phyloP scores from a whole-genome alignment of 1,284 basidiomycete genomes.

The Vanrija pseudolonga region DNA sequence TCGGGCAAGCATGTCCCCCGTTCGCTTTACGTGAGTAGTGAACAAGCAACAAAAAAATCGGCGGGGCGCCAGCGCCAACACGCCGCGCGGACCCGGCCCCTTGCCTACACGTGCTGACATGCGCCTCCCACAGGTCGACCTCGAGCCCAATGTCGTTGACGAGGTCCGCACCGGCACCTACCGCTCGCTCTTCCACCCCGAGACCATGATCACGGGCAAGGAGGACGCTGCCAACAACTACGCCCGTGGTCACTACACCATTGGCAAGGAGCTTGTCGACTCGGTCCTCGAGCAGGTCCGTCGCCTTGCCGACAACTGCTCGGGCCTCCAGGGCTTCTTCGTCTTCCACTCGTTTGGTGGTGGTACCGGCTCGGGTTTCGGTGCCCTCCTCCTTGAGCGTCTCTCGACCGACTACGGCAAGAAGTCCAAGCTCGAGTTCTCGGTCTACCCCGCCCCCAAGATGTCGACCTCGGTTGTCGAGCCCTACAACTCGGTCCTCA shows the following conservation, averaged over 20 bases:
- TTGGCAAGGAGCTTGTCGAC: constrained; percentile 90
- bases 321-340: constrained; percentile 98
- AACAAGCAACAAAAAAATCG: not conserved
- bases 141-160: constrained; percentile 94
- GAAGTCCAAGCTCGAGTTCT: constrained; percentile 99
- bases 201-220: constrained; percentile 98
- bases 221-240: constrained; percentile 99
- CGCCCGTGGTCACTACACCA: constrained; percentile 96
- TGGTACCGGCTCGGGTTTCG: constrained; percentile 98
- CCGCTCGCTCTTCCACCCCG: constrained; percentile 94
- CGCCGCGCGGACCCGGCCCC: too few species aligned
- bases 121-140: constrained; percentile 60
- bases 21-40: constrained; percentile 74
- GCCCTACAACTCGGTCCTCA: constrained; percentile 98
- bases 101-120: constrained; percentile 12
- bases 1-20: constrained; percentile 96
- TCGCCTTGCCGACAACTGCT: constrained; percentile 94
- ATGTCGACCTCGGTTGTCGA: constrained; percentile 96
- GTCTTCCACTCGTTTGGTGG: constrained; percentile 99
- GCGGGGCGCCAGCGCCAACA: constrained; percentile 18
- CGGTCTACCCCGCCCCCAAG: constrained; percentile 92
- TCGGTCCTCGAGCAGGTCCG: constrained; percentile 93
- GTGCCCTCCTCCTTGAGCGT: constrained; percentile 91
- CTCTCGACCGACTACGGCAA: constrained; percentile 98
- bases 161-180: constrained; percentile 94